These are phyloP conservation scores for Sungouiella blattae DNA, from an alignment of 805 yeast species.

Conservation along the genomic window DNA sequence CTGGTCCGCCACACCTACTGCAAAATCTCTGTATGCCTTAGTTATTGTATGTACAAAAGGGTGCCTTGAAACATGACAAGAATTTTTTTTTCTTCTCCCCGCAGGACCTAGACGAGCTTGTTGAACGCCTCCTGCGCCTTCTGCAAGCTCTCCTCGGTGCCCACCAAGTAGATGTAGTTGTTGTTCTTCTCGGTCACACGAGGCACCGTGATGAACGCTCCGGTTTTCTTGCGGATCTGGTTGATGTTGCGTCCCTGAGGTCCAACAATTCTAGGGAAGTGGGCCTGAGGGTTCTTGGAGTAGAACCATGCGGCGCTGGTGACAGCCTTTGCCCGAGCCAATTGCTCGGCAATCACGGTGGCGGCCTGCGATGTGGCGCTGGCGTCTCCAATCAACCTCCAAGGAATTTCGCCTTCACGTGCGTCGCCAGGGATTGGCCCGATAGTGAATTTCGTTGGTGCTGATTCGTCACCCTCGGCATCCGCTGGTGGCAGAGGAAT, in stretches of 20 bases:
- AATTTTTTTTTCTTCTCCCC: too few species aligned
- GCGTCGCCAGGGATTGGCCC: conserved; percentile 17
- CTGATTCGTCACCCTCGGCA: conserved; percentile 39
- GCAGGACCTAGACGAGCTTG: conserved; percentile 5
- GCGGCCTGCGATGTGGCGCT: conserved; percentile 52
- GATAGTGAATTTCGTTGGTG: conserved; percentile 44
- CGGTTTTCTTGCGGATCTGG: conserved; percentile 55
- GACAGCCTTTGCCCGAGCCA: conserved; percentile 45
- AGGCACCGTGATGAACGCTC: conserved; percentile 62
- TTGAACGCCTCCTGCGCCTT: conserved; percentile 19
- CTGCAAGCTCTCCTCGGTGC: conserved; percentile 51
- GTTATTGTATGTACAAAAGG: too few species aligned
- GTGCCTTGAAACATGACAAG: too few species aligned
- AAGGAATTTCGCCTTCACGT: conserved; percentile 42
- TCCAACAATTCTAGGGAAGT: conserved; percentile 67
- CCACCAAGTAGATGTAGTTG: conserved; percentile 58
- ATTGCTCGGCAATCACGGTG: conserved; percentile 45
- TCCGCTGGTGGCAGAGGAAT: conserved; percentile 47
- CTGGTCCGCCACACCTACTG: too few species aligned
- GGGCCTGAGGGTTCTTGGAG: conserved; percentile 44
- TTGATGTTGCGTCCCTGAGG: conserved; percentile 69
- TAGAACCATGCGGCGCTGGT: conserved; percentile 60
- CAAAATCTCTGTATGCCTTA: too few species aligned
- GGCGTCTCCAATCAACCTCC: conserved; percentile 62
- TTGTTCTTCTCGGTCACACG: conserved; percentile 48